phyloP scores from a whole-genome alignment of 2,329 filamentous ascomycete species.

The Aureobasidium sp. region DNA sequence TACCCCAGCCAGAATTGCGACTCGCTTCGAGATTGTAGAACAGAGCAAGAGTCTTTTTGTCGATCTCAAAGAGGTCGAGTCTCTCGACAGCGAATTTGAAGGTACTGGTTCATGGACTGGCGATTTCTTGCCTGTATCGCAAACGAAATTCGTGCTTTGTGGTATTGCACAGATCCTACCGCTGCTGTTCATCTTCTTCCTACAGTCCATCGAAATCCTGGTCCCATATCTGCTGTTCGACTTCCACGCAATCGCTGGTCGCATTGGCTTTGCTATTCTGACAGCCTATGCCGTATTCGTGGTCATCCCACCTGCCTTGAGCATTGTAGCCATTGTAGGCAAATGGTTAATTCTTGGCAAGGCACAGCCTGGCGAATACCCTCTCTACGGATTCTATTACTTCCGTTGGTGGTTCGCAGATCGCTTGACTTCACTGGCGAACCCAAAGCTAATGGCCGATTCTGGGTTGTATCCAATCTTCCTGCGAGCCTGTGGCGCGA shows the following conservation, averaged over 20 bases:
- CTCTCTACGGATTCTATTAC: background rate
- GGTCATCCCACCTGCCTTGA: background rate
- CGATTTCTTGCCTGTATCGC: background rate
- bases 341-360: background rate
- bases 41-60: background rate
- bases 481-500: background rate
- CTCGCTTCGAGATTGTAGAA: background rate
- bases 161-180: background rate
- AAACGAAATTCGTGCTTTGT: background rate
- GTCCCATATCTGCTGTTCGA: background rate
- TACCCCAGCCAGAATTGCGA: background rate
- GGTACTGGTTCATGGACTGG: slow-evolving; percentile 2
- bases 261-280: background rate
- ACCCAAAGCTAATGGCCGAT: background rate
- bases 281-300: background rate
- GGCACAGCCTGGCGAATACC: background rate
- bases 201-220: slow-evolving; percentile 1
- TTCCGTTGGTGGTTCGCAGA: slow-evolving; percentile 1
- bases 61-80: background rate
- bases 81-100: background rate
- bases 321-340: background rate
- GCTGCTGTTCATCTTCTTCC: background rate
- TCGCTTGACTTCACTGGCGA: background rate
- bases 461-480: background rate
- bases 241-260: background rate